These are phyloP conservation scores for Bondarzewia mesenterica DNA, from an alignment of 1,284 basidiomycete species.

Conservation along the genomic window DNA sequence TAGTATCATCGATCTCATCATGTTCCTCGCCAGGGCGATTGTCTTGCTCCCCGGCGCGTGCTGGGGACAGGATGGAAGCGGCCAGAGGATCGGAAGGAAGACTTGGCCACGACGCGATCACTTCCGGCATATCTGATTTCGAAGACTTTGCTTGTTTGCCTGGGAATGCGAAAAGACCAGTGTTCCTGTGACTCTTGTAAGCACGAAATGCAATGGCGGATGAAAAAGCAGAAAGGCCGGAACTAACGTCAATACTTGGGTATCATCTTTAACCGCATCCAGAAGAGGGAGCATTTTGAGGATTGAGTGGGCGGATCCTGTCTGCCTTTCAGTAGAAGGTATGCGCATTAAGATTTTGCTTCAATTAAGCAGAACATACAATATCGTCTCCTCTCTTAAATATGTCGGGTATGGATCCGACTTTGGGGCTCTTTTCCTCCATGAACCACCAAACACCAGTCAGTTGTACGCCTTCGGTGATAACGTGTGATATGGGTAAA, in stretches of 20 bases:
- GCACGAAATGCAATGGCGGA: too few species aligned
- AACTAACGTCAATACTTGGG: conserved; percentile 57
- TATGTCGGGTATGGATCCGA: conserved; percentile 58
- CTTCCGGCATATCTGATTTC: conserved; percentile 39
- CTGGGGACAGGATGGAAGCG: conserved; percentile 45
- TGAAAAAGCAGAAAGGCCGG: too few species aligned
- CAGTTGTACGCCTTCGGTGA: conserved; percentile 21
- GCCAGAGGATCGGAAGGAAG: conserved; percentile 44
- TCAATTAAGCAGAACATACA: conserved; percentile 31
- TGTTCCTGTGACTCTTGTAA: conserved; percentile 36
- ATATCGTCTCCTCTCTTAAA: conserved; percentile 59
- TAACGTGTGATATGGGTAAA: conserved; percentile 25
- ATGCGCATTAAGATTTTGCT: conserved; percentile 3
- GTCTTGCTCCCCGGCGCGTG: conserved; percentile 25
- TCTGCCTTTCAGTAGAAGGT: conserved; percentile 35
- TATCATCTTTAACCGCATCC: conserved; percentile 57
- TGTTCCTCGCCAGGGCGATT: conserved; percentile 29
- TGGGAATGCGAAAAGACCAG: conserved; percentile 72
- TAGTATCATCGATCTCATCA: conserved; percentile 46
- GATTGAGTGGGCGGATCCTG: conserved; percentile 68
- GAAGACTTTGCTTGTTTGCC: conserved; percentile 44
- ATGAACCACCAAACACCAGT: conserved; percentile 66
- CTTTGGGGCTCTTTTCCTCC: conserved; percentile 32
- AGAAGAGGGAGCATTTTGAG: conserved; percentile 61
- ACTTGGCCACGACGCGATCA: conserved; percentile 62